These are phyloP conservation scores for Cercospora canescens DNA, from an alignment of 2,329 filamentous ascomycete species.

Conservation along the genomic window DNA sequence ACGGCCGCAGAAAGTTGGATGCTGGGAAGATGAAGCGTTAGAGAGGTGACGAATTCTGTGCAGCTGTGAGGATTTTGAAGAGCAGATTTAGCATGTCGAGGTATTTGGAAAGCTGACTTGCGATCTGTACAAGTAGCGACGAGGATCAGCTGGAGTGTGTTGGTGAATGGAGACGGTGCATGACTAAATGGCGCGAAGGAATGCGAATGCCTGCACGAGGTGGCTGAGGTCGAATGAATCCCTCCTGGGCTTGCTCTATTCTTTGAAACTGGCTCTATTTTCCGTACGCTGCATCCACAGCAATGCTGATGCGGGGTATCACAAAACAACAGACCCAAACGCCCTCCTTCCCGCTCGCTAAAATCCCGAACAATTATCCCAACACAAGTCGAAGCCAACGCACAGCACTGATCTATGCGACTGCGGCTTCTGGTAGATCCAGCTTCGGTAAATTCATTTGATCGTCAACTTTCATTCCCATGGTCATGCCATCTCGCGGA, in stretches of 20 bases:
- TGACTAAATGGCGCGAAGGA: not conserved
- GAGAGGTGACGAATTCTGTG: too few species aligned
- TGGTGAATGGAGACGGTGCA: not conserved
- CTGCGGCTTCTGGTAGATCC: constrained; percentile 15
- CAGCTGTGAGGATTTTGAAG: too few species aligned
- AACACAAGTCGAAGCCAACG: not conserved
- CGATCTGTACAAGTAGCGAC: not conserved
- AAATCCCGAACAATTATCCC: not conserved
- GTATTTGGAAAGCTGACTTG: too few species aligned
- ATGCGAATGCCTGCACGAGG: not conserved
- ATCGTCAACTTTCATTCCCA: constrained; percentile 27
- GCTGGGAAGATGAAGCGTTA: too few species aligned
- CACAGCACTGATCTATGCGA: constrained; percentile 1
- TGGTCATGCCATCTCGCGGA: constrained; percentile 30
- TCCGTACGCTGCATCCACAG: not conserved
- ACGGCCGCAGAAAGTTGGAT: too few species aligned
- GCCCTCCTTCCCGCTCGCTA: not conserved
- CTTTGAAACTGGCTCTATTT: not conserved
- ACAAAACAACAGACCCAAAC: not conserved
- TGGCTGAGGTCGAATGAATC: not conserved
- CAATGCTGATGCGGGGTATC: constrained; percentile 3
- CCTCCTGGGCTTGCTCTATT: too few species aligned
- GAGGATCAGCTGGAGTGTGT: not conserved
- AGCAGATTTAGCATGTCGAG: too few species aligned
- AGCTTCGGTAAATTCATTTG: constrained; percentile 19